A percentile compares a stretch with the other conserved stretches of the same genome.
These are phyloP conservation scores for Colletotrichum agaves DNA, from an alignment of 2,329 filamentous ascomycete genomes.

Conservation along the genomic window DNA sequence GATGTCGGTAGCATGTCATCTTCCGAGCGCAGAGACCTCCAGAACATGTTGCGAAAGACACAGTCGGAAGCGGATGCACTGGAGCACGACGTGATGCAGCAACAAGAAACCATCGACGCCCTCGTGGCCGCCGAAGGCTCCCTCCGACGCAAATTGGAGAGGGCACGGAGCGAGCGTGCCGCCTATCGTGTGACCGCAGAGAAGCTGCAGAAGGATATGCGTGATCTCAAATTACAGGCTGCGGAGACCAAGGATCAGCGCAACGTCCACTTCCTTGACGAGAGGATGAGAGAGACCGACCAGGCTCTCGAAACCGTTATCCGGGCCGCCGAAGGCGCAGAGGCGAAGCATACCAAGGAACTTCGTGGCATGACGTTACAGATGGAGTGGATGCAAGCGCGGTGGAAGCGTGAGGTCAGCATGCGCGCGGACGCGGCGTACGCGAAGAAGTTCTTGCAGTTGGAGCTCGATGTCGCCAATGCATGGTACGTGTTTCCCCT, in stretches of 20 bases:
- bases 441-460: constrained; percentile 84
- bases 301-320: constrained; percentile 68
- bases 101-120: constrained; percentile 71
- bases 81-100: constrained; percentile 77
- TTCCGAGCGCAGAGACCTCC: constrained; percentile 64
- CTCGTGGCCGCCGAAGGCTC: constrained; percentile 67
- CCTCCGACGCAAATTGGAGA: constrained; percentile 74
- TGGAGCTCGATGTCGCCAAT: constrained; percentile 84
- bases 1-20: constrained; percentile 42
- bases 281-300: constrained; percentile 53
- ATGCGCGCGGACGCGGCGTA: constrained; percentile 85
- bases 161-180: constrained; percentile 73
- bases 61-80: constrained; percentile 75
- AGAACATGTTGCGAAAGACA: constrained; percentile 68
- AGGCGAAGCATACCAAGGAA: constrained; percentile 78
- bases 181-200: constrained; percentile 64
- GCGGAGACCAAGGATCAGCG: constrained; percentile 45
- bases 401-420: constrained; percentile 81
- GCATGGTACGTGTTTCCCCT: constrained; percentile 81
- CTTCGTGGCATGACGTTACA: constrained; percentile 86
- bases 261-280: constrained; percentile 44
- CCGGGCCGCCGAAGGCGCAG: constrained; percentile 68
- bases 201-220: constrained; percentile 64
- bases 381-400: constrained; percentile 89
- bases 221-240: constrained; percentile 55